Base-by-base conservation (phyloP, 352 stramenopile genomes). In the Phytophthora pistaciae region DNA sequence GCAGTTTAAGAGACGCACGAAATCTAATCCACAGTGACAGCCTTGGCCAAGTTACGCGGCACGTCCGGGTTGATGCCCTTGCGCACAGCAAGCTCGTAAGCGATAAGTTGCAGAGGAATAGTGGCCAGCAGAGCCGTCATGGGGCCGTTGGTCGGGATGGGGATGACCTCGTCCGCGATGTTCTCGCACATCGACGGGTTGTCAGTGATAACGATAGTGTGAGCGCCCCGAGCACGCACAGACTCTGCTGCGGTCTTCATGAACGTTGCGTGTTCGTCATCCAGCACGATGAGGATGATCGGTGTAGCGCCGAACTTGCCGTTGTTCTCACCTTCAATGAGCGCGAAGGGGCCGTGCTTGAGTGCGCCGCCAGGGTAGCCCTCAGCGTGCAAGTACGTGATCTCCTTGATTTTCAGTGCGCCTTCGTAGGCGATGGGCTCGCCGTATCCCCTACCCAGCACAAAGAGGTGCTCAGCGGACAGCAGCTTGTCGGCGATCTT, bases 371-470 rank as follows among this genome's bases (percentile, higher is more conserved):
- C 98, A 60, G 96, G 94, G 83, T 99, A 99, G 29, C 98, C 98
- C 70, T 99, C 98, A 29, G 98, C 98, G 72, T 99, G 98, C 44
- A 99, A 77, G 72, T 99, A 99, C 61, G 95, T 98, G 81, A 99
- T 99, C 86, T 99, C 98, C 83, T 99, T 99, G 62, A 99, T 98
- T 83, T 99, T 99, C 20, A 99, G 79, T 20, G 98, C 97, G 40
- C 98, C 98, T 88, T 99, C 97, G 68, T 97, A 94, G 18, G 97
- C 98, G 56, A 99, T 98, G 6, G 97, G 96, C 74, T 98, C 94
- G 54, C 85, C 94, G 66, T 97, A 98, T 55, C 93, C 95, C 68
- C 98, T 96, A 27, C 97, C 97, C 10, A 99, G 77, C 49, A 99
- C 91, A 77, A 99, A 99, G 18, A 98, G 83, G 75, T 99, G 96